Evolutionary conservation across 2,329 filamentous ascomycete genomes (phyloP).

Genomic region (Alternaria arbusti): DNA sequence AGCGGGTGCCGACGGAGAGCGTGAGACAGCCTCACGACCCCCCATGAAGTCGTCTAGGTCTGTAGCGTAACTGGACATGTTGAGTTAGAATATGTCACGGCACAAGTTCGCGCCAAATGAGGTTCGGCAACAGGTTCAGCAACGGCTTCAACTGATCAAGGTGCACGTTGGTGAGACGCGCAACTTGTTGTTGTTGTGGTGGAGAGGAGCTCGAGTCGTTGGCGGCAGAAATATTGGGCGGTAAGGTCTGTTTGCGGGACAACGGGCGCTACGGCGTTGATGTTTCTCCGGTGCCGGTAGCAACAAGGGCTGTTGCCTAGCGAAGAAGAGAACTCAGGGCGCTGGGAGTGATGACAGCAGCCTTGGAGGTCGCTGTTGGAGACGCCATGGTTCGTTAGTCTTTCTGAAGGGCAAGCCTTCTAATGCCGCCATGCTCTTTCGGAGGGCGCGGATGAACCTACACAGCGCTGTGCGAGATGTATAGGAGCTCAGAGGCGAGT

Average conservation of each 20-base stretch:
- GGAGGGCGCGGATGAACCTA: slow-evolving; percentile 39
- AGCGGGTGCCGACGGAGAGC: slow-evolving; percentile 8
- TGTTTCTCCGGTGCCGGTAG: slow-evolving; percentile 15
- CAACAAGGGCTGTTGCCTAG: slow-evolving; percentile 1
- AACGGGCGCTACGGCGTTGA: slow-evolving; percentile 14
- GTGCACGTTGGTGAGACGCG: slow-evolving; percentile 7
- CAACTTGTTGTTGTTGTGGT: slow-evolving; percentile 5
- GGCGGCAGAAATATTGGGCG: slow-evolving; percentile 34
- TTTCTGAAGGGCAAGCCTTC: slow-evolving; percentile 39
- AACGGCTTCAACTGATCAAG: background rate
- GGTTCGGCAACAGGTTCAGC: background rate
- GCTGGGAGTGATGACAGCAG: slow-evolving; percentile 16
- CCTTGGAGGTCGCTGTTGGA: slow-evolving; percentile 27
- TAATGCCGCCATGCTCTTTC: slow-evolving; percentile 32
- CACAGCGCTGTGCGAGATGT: slow-evolving; percentile 36
- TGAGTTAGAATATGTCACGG: background rate
- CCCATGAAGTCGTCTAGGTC: slow-evolving; percentile 22
- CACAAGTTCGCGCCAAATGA: background rate
- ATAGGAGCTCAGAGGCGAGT: slow-evolving; percentile 9
- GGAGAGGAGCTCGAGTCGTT: slow-evolving; percentile 8
- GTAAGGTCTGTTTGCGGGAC: slow-evolving; percentile 18
- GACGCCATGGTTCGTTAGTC: slow-evolving; percentile 36
- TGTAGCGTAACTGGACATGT: background rate
- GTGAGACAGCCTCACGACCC: background rate
- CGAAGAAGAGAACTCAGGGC: slow-evolving; percentile 4